A percentile compares a stretch with the other conserved stretches of the same genome.
phyloP scores from a whole-genome alignment of 495 filamentous ascomycete species.

The Lasiosphaeris hirsuta region DNA sequence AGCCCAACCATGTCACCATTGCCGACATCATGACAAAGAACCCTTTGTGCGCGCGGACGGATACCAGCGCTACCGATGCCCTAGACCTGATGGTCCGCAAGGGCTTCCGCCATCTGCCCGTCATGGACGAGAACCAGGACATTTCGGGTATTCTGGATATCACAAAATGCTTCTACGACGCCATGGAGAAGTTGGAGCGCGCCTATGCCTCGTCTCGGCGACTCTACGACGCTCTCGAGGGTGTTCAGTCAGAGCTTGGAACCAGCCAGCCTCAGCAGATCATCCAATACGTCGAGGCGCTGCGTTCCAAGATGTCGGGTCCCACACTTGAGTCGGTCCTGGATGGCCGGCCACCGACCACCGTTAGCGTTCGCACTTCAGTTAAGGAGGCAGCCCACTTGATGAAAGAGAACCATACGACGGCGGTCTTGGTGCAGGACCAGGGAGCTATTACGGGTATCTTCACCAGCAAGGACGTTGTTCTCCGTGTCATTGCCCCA shows the following conservation, averaged over 20 bases:
- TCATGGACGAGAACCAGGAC: constrained; percentile 99
- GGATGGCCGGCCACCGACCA: constrained; percentile 85
- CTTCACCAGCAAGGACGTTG: constrained; percentile 99
- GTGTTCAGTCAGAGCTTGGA: constrained; percentile 96
- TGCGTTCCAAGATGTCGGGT: constrained; percentile 95
- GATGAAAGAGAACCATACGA: constrained; percentile 99
- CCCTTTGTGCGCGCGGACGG: constrained; percentile 91
- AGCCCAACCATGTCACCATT: constrained; percentile 85
- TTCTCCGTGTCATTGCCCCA: constrained; percentile 94
- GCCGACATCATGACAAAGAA: constrained; percentile 99
- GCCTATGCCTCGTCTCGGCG: constrained; percentile 95
- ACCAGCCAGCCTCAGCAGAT: constrained; percentile 97
- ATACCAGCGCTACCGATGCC: constrained; percentile 96
- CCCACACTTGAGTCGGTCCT: constrained; percentile 93
- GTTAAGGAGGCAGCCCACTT: constrained; percentile 90
- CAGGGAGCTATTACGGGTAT: constrained; percentile 97
- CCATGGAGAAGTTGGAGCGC: constrained; percentile 98
- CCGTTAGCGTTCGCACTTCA: constrained; percentile 90
- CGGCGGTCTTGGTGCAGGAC: constrained; percentile 92
- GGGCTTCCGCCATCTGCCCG: constrained; percentile 93
- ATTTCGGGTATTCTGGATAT: constrained; percentile 98
- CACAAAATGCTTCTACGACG: constrained; percentile 99
- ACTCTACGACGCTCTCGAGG: constrained; percentile 94
- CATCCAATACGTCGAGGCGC: constrained; percentile 96
- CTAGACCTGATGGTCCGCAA: constrained; percentile 97